Percentiles rank a stretch among this genome's conserved stretches.
phyloP scores from a whole-genome alignment of 306 rosid genomes.

The Oxytropis ochrocephala region DNA sequence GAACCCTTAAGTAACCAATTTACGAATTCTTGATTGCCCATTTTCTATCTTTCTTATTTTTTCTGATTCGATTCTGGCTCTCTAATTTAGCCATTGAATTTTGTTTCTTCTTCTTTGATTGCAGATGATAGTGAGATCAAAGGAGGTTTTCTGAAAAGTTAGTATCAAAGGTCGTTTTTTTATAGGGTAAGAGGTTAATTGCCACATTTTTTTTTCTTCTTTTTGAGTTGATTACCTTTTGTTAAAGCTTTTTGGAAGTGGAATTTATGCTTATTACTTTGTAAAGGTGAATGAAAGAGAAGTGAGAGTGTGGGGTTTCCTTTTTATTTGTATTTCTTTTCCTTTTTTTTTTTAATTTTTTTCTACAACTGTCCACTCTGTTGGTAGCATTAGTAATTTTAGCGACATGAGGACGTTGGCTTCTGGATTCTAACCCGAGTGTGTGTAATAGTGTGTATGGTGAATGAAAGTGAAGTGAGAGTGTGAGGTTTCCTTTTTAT shows the following conservation, averaged over 20 bases:
- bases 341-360: too few species aligned
- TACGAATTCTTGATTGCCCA: slow-evolving; percentile 18
- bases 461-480: too few species aligned
- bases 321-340: background rate
- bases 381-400: too few species aligned
- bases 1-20: background rate
- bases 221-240: slow-evolving; percentile 17
- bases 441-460: too few species aligned
- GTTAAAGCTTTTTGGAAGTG: slow-evolving; percentile 36
- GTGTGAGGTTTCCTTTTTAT: too few species aligned
- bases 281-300: slow-evolving; percentile 38
- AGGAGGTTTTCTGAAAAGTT: slow-evolving; percentile 39
- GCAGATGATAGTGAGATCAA: slow-evolving; percentile 30
- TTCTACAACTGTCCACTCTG: too few species aligned
- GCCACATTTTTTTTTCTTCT: background rate
- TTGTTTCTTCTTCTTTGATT: slow-evolving; percentile 18
- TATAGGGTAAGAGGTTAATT: slow-evolving; percentile 22
- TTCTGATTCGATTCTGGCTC: slow-evolving; percentile 11
- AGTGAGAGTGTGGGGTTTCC: background rate
- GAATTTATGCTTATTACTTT: slow-evolving; percentile 29
- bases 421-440: too few species aligned
- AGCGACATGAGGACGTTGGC: too few species aligned
- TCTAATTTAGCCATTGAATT: slow-evolving; percentile 23
- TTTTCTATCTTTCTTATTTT: slow-evolving; percentile 5
- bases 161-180: slow-evolving; percentile 67